Base-by-base conservation (phyloP, 306 rosid species). In the Purshia tridentata region DNA sequence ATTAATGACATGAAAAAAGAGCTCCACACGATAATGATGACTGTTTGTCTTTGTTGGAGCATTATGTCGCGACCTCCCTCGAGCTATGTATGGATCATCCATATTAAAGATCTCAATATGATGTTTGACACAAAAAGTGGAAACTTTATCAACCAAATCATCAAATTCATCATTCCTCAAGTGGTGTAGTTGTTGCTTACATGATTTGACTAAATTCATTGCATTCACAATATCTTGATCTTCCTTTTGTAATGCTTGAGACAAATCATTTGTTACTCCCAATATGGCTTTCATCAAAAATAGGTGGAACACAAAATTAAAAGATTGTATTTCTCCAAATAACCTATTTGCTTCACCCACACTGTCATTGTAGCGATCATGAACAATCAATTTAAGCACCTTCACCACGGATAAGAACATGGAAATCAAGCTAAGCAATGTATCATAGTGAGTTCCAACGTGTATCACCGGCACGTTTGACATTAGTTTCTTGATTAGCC, bases 141-240 rank as follows among this genome's bases (percentile, higher is more conserved):
- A 44, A 44, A 44, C 2, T 44, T 44, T 8, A 6, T 6, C 47
- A 44, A 44, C 9, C 9, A 44, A 44, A 44, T 1, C 1, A 44
- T 44, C 47, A 4, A 6, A 70, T 1, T 48, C 46, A 8, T n/a
- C n/a, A 4, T 72, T 48, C 22, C 69, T 61, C 35, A 72, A 58
- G 42, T 23, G 14, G 3, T 45, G 58, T 35, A 58, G 20, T 72
- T 11, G 5, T 13, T 47, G 9, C 46, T 58, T 59, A 11, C 57
- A 58, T 46, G 45, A 4, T 22, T 47, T 72, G 1, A 44, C 68
- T 2, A 72, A 60, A 6, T 16, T 14, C 39, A 72, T 23, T 6
- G 47, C 47, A 44, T 44, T 72, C 10, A 59, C 48, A 46, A 72
- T 72, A 46, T 59, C 76, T 58, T 45, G 57, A 35, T 58, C 35